Conservation (phyloP, 2,329 filamentous ascomycete species). For the Penicillium sp. region DNA sequence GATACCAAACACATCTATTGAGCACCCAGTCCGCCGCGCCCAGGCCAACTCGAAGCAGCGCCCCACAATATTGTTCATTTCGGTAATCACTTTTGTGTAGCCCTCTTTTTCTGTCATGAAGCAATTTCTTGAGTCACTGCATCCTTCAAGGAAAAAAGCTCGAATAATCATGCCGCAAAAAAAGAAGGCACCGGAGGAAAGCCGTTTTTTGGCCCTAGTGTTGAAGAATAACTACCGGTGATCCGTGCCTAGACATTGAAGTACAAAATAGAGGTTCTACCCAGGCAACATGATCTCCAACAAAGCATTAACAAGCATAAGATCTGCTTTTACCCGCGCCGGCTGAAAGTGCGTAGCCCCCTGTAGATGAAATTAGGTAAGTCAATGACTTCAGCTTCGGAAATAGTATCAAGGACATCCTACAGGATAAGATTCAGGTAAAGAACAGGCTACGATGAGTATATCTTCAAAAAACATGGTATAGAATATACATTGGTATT, state of each 20-base stretch:
- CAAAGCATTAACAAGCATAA: too few relatives aligned
- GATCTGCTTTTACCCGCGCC: conserved; percentile 9
- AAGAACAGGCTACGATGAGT: background rate
- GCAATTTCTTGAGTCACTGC: conserved; percentile 11
- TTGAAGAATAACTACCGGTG: background rate
- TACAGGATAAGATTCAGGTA: background rate
- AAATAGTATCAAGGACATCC: background rate
- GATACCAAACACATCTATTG: too few relatives aligned
- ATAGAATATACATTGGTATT: background rate
- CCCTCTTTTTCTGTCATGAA: background rate
- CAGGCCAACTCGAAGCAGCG: too few relatives aligned
- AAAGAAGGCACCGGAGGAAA: background rate
- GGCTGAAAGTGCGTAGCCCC: background rate
- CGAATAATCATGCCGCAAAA: background rate
- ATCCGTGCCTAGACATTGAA: background rate
- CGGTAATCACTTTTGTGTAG: too few relatives aligned
- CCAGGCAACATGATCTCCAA: too few relatives aligned
- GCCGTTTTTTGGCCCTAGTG: background rate
- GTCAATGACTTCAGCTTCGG: background rate
- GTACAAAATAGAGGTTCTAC: background rate
- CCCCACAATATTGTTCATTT: too few relatives aligned
- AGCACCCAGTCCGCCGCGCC: too few relatives aligned
- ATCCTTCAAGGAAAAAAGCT: conserved; percentile 1
- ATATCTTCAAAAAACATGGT: background rate
- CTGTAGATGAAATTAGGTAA: background rate